Evolutionary conservation across 2,329 filamentous ascomycete species (phyloP), one percentile per base, ranked within the genome.

Genomic region (Talaromyces piceae): DNA sequence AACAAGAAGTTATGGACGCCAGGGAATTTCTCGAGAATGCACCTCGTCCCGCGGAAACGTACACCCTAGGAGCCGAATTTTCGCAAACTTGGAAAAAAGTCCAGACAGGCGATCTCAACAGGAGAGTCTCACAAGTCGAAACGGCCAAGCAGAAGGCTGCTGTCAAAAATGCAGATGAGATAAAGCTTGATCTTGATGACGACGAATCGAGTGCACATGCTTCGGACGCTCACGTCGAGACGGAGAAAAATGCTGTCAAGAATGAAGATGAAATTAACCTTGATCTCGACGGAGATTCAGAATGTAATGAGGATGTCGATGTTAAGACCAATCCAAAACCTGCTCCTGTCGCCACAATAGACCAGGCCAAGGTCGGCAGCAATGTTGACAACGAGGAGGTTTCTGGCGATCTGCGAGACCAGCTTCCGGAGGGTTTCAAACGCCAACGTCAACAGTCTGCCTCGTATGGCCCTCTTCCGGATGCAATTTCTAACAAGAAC

Each of bases 361-460:
- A n/a, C n/a, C n/a, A n/a, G n/a, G n/a, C n/a, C n/a, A n/a, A n/a
- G n/a, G n/a, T n/a, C n/a, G n/a, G n/a, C n/a, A n/a, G n/a, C n/a
- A n/a, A n/a, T n/a, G n/a, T n/a, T n/a, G 23, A 43, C 16, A 22
- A 23, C 11, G 62, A 56, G 12, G 66, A 68, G 22, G 77, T 89
- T 2, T 67, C 84, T 1, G 77, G 85, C 20, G 79, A 83, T 43
- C 63, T 94, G 27, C 82, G 88, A 43, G 82, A 81, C 22, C 83
- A 89, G 53, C 77, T 95, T 1, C 90, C 89, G 2, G 84, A 84
- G 22, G 85, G 87, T 1, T 95, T 95, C 64, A 45, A 58, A 39
- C 67, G 61, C 12, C 54, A 51, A 9, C 41, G 28, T 7, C 49
- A 51, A 13, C 70, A 68, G 39, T 61, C 64, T 50, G 73, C 65